Base-by-base conservation (phyloP, 495 filamentous ascomycete genomes). In the Entonaema liquescens region DNA sequence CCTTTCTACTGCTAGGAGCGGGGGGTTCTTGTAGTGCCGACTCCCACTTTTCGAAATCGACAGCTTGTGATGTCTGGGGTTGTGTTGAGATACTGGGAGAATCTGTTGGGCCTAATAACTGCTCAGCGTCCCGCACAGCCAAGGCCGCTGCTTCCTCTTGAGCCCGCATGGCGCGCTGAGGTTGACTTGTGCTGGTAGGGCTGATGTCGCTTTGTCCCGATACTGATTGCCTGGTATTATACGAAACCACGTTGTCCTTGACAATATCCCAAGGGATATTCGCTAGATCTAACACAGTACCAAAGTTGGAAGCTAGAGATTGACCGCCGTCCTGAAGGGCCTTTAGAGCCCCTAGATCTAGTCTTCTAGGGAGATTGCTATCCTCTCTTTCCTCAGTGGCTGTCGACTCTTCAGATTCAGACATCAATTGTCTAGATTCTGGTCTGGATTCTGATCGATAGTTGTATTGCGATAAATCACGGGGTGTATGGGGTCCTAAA, bases 231-330 rank as follows among this genome's bases (percentile, higher is more conserved):
- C 17, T 56, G n/a, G 53, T 56, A 36, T 56, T 56, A 35, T 33
- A 56, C 29, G 53, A 31, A 28, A 56, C 28, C 29, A 56, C 53
- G 17, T 56, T 56, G 21, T 56, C 53, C 28, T 56, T 56, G 17
- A 56, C 53, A 56, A 56, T 56, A 19, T 56, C 53, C 53, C 53
- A 56, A 6, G 53, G 53, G n/a, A 56, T 56, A 56, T 31, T 56
- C 21, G 53, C 53, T 33, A 26, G 15, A 11, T 44, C 35, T 5
- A 56, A 5, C n/a, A 56, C 19, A 26, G 49, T 17, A 23, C 23
- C 47, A 19, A 56, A 38, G 23, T 59, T 59, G 35, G 56, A 42
- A 12, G 56, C 47, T 1, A 33, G 15, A 65, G 44, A 42, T 47
- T 33, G 25, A 25, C 26, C 33, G 23, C 40, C 28, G n/a, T 67